phyloP scores from a whole-genome alignment of 305 asterid genomes.

The Solanum hybrid region DNA sequence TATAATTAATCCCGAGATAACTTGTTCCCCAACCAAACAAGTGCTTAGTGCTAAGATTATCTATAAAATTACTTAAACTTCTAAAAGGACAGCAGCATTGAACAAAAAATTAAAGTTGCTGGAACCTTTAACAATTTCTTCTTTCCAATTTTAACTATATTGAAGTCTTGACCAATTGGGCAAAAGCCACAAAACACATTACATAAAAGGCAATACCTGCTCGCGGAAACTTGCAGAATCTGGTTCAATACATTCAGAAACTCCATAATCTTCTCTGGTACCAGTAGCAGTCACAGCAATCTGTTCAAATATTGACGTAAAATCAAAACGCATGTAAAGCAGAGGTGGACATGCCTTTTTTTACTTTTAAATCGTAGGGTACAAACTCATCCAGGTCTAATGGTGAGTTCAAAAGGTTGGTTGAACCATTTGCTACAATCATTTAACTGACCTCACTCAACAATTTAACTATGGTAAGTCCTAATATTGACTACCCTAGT shows the following conservation, averaged over 20 bases:
- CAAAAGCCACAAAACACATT: not conserved
- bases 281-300: conserved; percentile 39
- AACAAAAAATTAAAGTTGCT: not conserved
- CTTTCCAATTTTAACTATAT: not conserved
- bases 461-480: not conserved
- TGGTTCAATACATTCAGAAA: conserved; percentile 49
- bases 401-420: not conserved
- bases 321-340: not conserved
- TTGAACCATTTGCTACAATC: not conserved
- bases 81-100: not conserved
- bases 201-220: conserved; percentile 40
- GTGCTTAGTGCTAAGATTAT: not conserved
- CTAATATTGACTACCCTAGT: not conserved
- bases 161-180: not conserved
- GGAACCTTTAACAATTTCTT: not conserved
- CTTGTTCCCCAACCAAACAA: not conserved
- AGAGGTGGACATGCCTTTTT: not conserved
- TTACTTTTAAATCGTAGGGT: not conserved
- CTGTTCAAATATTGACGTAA: conserved; percentile 29
- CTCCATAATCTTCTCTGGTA: conserved; percentile 46
- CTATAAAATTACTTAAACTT: not conserved
- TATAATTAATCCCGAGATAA: not conserved
- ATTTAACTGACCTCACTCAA: not conserved
- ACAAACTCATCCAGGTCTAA: not conserved
- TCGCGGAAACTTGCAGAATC: conserved; percentile 72